Conservation (phyloP, 345 rosid species). For the Aegle marmelos region DNA sequence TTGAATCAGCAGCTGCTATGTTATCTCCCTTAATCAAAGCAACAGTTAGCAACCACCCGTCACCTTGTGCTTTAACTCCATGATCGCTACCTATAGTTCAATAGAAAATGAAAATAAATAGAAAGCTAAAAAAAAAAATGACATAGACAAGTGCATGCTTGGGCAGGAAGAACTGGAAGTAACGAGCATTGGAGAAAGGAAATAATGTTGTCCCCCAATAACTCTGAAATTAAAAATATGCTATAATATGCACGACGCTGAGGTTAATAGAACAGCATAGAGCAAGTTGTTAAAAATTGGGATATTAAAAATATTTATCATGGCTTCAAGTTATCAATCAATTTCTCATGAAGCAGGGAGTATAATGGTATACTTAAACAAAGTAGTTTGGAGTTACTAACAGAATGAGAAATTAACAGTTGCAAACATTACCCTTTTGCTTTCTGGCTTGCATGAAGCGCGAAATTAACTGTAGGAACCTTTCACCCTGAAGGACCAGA, state of each 20-base stretch:
- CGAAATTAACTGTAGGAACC: slow-evolving; percentile 60
- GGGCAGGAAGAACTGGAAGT: background rate
- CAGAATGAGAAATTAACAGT: background rate
- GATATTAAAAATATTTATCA: background rate
- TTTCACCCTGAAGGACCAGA: slow-evolving; percentile 77
- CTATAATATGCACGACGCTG: background rate
- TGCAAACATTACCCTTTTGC: slow-evolving; percentile 56
- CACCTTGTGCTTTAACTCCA: slow-evolving; percentile 94
- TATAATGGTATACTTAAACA: background rate
- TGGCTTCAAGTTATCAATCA: background rate
- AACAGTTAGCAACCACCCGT: slow-evolving; percentile 94
- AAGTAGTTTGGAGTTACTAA: background rate
- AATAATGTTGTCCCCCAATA: background rate
- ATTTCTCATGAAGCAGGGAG: background rate
- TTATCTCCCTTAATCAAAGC: slow-evolving; percentile 85
- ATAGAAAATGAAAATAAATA: slow-evolving; percentile 7
- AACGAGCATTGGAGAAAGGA: background rate
- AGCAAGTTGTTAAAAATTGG: background rate
- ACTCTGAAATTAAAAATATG: background rate
- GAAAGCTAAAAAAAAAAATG: background rate
- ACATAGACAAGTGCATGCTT: background rate
- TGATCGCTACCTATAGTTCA: slow-evolving; percentile 72
- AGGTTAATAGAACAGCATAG: background rate
- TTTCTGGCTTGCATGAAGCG: slow-evolving; percentile 88
- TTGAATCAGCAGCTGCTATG: slow-evolving; percentile 88